Evolutionary conservation across 768 basidiomycete genomes (phyloP).

Genomic region (Trametes meyenii): DNA sequence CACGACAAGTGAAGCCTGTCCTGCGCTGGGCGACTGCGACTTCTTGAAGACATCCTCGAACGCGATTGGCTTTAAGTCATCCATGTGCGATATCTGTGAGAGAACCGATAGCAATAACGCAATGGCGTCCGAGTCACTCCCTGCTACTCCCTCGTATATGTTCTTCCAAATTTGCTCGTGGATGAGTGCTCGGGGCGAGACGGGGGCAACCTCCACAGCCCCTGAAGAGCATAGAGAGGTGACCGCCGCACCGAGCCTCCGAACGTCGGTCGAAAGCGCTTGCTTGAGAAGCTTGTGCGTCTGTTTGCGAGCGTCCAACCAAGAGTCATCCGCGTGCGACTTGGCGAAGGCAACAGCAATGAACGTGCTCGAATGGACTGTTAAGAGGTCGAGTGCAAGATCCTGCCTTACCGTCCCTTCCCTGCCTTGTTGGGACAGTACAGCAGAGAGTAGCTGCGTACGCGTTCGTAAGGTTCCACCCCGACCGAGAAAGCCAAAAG

Average conservation of each 20-base stretch:
- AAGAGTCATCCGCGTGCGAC: slow-evolving; percentile 41
- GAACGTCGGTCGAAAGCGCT: slow-evolving; percentile 39
- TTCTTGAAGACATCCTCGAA: slow-evolving; percentile 45
- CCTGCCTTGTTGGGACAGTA: slow-evolving; percentile 38
- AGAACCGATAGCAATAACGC: slow-evolving; percentile 60
- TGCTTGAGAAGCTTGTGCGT: slow-evolving; percentile 45
- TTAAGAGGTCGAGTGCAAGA: slow-evolving; percentile 43
- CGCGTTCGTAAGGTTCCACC: not conserved
- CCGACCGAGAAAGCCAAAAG: not conserved
- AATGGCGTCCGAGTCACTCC: slow-evolving; percentile 60
- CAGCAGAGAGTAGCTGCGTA: slow-evolving; percentile 34
- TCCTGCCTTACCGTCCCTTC: slow-evolving; percentile 32
- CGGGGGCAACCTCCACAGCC: slow-evolving; percentile 36
- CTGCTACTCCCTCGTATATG: slow-evolving; percentile 60
- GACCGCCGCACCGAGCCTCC: slow-evolving; percentile 36
- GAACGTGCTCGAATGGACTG: slow-evolving; percentile 54
- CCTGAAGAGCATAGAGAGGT: slow-evolving; percentile 36
- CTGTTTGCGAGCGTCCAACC: slow-evolving; percentile 44
- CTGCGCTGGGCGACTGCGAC: slow-evolving; percentile 25
- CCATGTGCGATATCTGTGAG: slow-evolving; percentile 66
- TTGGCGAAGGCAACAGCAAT: slow-evolving; percentile 49
- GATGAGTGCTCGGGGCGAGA: slow-evolving; percentile 37
- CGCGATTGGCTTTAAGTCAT: slow-evolving; percentile 56
- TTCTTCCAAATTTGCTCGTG: slow-evolving; percentile 70
- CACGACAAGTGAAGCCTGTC: slow-evolving; percentile 45